These are phyloP conservation scores for Oryza meridionalis DNA, from an alignment of 176 grass and related monocot genomes.

Conservation along the genomic window DNA sequence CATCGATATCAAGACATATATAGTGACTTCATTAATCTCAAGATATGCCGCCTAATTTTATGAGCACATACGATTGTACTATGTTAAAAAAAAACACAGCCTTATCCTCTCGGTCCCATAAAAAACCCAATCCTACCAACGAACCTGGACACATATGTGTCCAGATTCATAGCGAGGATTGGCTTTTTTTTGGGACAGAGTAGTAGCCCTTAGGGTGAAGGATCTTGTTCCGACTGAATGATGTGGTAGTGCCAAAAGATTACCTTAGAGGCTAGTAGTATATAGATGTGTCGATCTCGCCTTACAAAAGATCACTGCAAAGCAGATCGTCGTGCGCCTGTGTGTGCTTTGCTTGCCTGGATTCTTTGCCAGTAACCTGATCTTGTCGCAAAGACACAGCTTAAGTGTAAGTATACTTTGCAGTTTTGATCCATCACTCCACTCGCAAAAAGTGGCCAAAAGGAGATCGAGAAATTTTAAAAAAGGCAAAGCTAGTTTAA, in stretches of 20 bases:
- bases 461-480: background rate
- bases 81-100: too few species aligned
- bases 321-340: background rate
- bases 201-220: too few species aligned
- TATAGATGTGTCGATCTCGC: background rate
- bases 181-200: too few species aligned
- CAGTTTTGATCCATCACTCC: constrained; percentile 24
- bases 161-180: too few species aligned
- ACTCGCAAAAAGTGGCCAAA: constrained; percentile 19
- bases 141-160: too few species aligned
- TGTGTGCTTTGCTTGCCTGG: constrained; percentile 2
- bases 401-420: background rate
- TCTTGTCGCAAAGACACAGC: background rate
- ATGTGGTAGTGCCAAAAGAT: background rate
- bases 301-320: constrained; percentile 17
- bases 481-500: constrained; percentile 8
- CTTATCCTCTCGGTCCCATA: too few species aligned
- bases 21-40: too few species aligned
- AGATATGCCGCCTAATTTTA: too few species aligned
- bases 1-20: too few species aligned
- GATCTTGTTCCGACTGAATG: too few species aligned
- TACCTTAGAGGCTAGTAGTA: background rate
- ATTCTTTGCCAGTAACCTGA: constrained; percentile 3
- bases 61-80: too few species aligned
- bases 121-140: too few species aligned